Base-by-base conservation (phyloP, 176 grass and related monocot genomes). In the Eragrostis nindensis region DNA sequence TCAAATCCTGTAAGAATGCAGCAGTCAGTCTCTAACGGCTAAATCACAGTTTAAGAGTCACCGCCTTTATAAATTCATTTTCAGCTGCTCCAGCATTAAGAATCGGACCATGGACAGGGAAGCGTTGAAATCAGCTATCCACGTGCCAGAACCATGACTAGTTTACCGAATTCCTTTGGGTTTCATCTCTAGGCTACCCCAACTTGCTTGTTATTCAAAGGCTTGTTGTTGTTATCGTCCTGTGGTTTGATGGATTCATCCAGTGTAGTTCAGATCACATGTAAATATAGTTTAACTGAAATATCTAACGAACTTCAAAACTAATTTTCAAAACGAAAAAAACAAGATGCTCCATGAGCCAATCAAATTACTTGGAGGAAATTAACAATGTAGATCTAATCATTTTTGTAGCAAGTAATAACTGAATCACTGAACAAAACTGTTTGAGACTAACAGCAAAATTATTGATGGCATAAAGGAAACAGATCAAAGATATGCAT, bases 401-500 rank as follows among this genome's bases (percentile, higher is more conserved):
- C n/a, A 60, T 18, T 75, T 75, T 59, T 43, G 0, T 25, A 32
- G 48, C 15, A 69, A 66, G 47, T 38, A 39, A 17, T 40, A 47
- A 11, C 21, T 55, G 52, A 36, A 46, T 65, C 3, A 11, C 13
- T 26, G 39, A 36, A 46, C 65, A 4, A 11, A 4, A 11, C n/a
- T 78, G 15, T 45, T 76, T 76, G 13, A 76, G 39, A 76, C 14
- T 27, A 45, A 45, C 13, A 76, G 8, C 26, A 76, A 45, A n/a
- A 19, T 42, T 5, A 5, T 7, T 7, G 10, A 16, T 68, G 62
- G 21, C 22, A 79, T 57, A 56, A 48, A 21, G 29, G 15, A 43
- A 29, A 32, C 24, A 61, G 12, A 9, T 25, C 27, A 17, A 46
- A 13, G 30, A 74, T 25, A 72, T 11, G 22, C 25, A 72, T 50